phyloP scores from a whole-genome alignment of 495 filamentous ascomycete genomes.

The Durotheca rogersii region DNA sequence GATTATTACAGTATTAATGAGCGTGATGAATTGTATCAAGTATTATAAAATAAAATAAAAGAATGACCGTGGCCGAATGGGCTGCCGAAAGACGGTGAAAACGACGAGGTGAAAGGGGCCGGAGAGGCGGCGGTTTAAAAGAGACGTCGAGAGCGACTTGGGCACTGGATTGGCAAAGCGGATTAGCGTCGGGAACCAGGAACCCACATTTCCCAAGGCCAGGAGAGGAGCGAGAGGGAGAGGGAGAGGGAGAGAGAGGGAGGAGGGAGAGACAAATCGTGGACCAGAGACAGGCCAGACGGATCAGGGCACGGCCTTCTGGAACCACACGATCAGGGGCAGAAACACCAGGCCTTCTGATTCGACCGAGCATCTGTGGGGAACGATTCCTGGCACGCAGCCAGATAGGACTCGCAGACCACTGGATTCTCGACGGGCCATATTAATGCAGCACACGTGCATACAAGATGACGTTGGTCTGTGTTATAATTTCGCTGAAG shows the following conservation, averaged over 20 bases:
- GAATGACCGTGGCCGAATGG: slow-evolving; percentile 52
- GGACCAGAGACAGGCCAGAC: slow-evolving; percentile 28
- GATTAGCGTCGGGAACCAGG: slow-evolving; percentile 35
- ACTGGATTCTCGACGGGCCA: slow-evolving; percentile 33
- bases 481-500: slow-evolving; percentile 37
- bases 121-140: slow-evolving; percentile 42
- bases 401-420: slow-evolving; percentile 30
- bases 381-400: slow-evolving; percentile 32
- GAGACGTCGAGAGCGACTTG: slow-evolving; percentile 33
- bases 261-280: too few relatives aligned
- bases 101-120: slow-evolving; percentile 39
- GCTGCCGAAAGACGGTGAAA: slow-evolving; percentile 39
- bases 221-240: too few relatives aligned
- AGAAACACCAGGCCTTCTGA: slow-evolving; percentile 31
- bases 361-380: slow-evolving; percentile 33
- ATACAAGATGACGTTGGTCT: slow-evolving; percentile 33
- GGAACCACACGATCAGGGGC: slow-evolving; percentile 35
- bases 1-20: slow-evolving; percentile 57
- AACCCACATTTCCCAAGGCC: slow-evolving; percentile 30
- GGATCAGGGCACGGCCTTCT: slow-evolving; percentile 30
- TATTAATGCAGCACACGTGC: slow-evolving; percentile 34
- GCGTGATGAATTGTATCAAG: slow-evolving; percentile 48
- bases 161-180: slow-evolving; percentile 32
- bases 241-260: too few relatives aligned
- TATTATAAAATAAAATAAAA: slow-evolving; percentile 42